Conservation (phyloP, 306 rosid species). For the Quercus suber region DNA sequence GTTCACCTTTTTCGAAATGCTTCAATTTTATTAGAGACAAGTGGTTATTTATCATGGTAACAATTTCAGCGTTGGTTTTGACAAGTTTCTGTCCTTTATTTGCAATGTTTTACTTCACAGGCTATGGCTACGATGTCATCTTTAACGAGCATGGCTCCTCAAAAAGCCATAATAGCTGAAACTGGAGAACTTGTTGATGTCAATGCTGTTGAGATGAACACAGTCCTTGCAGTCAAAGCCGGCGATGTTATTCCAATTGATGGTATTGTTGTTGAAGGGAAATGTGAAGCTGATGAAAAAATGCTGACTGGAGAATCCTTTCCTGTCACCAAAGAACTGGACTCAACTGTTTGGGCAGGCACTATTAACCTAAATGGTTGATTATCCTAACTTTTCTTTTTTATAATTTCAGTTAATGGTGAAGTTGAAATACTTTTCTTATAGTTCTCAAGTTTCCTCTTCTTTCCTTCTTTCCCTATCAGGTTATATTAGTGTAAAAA, state of each 20-base stretch:
- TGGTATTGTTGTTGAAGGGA: constrained; percentile 74
- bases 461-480: constrained; percentile 6
- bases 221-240: constrained; percentile 72
- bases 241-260: constrained; percentile 87
- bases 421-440: neutral
- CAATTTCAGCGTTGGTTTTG: neutral
- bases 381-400: neutral
- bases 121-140: constrained; percentile 84
- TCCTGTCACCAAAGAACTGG: constrained; percentile 75
- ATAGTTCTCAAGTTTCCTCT: neutral
- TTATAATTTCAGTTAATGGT: neutral
- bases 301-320: constrained; percentile 85
- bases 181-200: constrained; percentile 75
- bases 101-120: constrained; percentile 28
- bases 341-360: constrained; percentile 85
- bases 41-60: too few species aligned
- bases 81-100: neutral
- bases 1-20: neutral
- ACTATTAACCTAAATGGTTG: constrained; percentile 87
- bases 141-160: constrained; percentile 74
- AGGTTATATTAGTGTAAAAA: constrained; percentile 83
- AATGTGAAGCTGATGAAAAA: constrained; percentile 84
- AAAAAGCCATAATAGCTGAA: constrained; percentile 79
- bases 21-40: too few species aligned
- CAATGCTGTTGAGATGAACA: constrained; percentile 69